Evolutionary conservation across 1,284 basidiomycete genomes (phyloP).

Genomic region (Wallemia ichthyophaga): DNA sequence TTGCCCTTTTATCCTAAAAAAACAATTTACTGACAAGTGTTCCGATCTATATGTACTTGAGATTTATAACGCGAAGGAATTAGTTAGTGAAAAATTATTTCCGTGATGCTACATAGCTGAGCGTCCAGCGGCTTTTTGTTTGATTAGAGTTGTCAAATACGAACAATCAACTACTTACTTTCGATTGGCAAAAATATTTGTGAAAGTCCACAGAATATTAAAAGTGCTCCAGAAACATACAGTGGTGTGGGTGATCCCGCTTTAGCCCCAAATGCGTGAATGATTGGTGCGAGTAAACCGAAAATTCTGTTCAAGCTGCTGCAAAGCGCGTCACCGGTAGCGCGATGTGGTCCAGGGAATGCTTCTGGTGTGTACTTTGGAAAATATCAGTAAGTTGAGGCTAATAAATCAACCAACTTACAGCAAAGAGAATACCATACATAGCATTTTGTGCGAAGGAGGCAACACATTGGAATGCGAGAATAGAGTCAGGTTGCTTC

Average conservation of each 20-base stretch:
- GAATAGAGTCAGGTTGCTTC: constrained; percentile 19
- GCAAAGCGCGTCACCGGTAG: constrained; percentile 30
- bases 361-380: constrained; percentile 31
- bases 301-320: constrained; percentile 25
- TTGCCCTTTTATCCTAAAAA: background rate
- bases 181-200: background rate
- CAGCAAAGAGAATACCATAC: constrained; percentile 1
- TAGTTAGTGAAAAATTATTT: too few species aligned
- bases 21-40: background rate
- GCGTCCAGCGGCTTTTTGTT: background rate
- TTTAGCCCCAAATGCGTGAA: constrained; percentile 7
- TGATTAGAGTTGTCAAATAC: background rate
- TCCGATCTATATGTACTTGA: too few species aligned
- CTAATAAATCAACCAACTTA: background rate
- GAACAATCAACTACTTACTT: background rate
- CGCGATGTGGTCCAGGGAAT: constrained; percentile 31
- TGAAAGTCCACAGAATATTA: background rate
- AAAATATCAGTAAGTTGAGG: constrained; percentile 14
- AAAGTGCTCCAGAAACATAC: background rate
- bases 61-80: too few species aligned
- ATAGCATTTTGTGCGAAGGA: constrained; percentile 7
- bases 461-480: constrained; percentile 26
- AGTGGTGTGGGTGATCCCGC: constrained; percentile 1
- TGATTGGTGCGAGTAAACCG: constrained; percentile 26
- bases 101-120: background rate